phyloP scores from a whole-genome alignment of 1,139 yeast species.

The Arxiozyma heterogenica region DNA sequence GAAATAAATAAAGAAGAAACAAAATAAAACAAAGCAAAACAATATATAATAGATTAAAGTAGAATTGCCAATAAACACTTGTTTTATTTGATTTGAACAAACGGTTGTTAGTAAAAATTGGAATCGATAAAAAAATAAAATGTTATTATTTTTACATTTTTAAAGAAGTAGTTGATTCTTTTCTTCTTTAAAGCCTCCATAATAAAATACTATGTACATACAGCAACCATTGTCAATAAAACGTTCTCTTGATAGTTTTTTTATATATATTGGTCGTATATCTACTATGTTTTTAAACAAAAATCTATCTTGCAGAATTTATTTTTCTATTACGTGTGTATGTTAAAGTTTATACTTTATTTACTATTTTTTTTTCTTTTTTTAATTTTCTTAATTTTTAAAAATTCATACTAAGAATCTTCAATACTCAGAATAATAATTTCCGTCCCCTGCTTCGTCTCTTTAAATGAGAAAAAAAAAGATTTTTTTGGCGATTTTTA shows the following conservation, averaged over 20 bases:
- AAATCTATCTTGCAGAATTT: too few species aligned
- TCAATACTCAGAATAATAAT: too few species aligned
- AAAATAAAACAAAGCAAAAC: not conserved
- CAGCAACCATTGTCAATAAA: constrained; percentile 16
- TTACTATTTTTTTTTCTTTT: not conserved
- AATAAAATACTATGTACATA: constrained; percentile 8
- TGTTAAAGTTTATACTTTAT: not conserved
- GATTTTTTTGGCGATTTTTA: not conserved
- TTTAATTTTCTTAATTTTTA: not conserved
- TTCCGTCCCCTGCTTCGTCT: not conserved
- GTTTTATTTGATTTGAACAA: not conserved
- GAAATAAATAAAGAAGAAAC: not conserved
- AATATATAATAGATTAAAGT: too few species aligned
- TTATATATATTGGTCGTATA: not conserved
- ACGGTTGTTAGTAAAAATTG: not conserved
- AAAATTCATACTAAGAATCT: too few species aligned
- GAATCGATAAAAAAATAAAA: too few species aligned
- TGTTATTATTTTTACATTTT: too few species aligned
- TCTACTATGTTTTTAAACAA: not conserved
- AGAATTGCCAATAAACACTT: too few species aligned
- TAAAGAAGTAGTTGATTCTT: not conserved
- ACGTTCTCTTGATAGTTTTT: not conserved
- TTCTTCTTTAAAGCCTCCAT: not conserved
- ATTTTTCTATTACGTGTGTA: too few species aligned
- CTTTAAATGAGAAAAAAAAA: too few species aligned